Evolutionary conservation across 495 filamentous ascomycete species (phyloP).

Genomic region (Parachaetomium inaequale): DNA sequence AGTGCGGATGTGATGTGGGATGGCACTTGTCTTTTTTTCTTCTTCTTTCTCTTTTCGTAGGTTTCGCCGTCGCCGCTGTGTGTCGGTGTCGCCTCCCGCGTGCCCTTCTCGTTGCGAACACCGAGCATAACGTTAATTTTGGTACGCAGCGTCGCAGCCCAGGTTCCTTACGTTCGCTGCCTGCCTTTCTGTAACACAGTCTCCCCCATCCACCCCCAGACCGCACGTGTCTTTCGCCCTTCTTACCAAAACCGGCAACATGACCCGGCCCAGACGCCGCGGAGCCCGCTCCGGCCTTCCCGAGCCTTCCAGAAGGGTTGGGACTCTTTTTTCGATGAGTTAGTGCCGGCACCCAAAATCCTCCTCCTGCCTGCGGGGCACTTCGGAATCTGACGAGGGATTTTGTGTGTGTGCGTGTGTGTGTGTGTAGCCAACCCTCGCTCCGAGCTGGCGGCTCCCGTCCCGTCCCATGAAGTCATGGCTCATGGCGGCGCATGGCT

Average conservation of each 20-base stretch:
- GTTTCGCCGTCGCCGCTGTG: too few species aligned
- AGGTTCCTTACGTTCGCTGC: neutral
- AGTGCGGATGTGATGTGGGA: too few species aligned
- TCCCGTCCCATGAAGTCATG: conserved; percentile 1
- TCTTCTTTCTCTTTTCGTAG: too few species aligned
- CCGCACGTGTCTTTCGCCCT: neutral
- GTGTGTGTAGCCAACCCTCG: neutral
- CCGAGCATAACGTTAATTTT: too few species aligned
- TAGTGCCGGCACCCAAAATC: neutral
- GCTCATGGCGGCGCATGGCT: neutral
- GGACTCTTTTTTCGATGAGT: too few species aligned
- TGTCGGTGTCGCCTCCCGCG: too few species aligned
- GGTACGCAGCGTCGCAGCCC: neutral
- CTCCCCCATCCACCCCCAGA: neutral
- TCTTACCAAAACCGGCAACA: neutral
- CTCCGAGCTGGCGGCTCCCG: neutral
- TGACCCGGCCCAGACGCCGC: neutral
- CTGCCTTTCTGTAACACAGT: conserved; percentile 3
- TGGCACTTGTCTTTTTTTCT: too few species aligned
- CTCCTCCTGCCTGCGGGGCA: too few species aligned
- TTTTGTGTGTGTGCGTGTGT: too few species aligned
- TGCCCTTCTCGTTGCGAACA: too few species aligned
- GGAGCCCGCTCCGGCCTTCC: conserved; percentile 5
- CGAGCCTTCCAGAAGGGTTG: neutral
- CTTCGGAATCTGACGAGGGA: too few species aligned